A percentile compares a stretch with the other conserved stretches of the same genome.
These are phyloP conservation scores for Lepidium sativum DNA, from an alignment of 345 rosid species.

Conservation along the genomic window DNA sequence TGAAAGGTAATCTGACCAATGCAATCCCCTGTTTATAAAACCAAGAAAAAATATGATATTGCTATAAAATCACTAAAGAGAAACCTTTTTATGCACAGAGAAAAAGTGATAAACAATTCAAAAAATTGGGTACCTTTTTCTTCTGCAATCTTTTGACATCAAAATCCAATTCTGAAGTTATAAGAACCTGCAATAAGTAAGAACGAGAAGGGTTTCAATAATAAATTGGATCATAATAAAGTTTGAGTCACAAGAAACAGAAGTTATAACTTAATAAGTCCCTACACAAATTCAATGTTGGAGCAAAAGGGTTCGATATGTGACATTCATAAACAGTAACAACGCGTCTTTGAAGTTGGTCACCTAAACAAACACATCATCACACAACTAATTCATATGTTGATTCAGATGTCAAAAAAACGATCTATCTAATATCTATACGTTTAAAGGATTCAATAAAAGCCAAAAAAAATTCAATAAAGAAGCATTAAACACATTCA, in stretches of 20 bases:
- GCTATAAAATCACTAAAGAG: too few relatives aligned
- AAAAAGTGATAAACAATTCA: not conserved
- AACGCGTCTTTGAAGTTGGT: slow-evolving; percentile 10
- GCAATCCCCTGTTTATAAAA: too few relatives aligned
- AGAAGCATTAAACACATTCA: not conserved
- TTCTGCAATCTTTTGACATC: slow-evolving; percentile 39
- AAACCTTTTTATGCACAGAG: too few relatives aligned
- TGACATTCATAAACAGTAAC: not conserved
- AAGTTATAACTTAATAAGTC: slow-evolving; percentile 1
- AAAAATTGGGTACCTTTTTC: slow-evolving; percentile 42
- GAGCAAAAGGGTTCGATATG: not conserved
- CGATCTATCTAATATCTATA: too few relatives aligned
- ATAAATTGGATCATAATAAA: not conserved
- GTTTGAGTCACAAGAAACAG: slow-evolving; percentile 15
- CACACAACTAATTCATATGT: not conserved
- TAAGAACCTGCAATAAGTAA: slow-evolving; percentile 31
- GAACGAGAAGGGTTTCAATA: not conserved
- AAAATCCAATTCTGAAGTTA: slow-evolving; percentile 28
- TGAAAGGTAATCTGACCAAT: slow-evolving; percentile 26
- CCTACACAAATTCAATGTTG: slow-evolving; percentile 6
- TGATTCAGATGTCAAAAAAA: too few relatives aligned
- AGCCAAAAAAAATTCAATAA: too few relatives aligned
- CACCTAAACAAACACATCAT: slow-evolving; percentile 5
- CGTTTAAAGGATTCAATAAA: too few relatives aligned
- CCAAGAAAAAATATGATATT: too few relatives aligned